Evolutionary conservation across 2,329 filamentous ascomycete genomes (phyloP).

Genomic region (Aspergillus sp.): DNA sequence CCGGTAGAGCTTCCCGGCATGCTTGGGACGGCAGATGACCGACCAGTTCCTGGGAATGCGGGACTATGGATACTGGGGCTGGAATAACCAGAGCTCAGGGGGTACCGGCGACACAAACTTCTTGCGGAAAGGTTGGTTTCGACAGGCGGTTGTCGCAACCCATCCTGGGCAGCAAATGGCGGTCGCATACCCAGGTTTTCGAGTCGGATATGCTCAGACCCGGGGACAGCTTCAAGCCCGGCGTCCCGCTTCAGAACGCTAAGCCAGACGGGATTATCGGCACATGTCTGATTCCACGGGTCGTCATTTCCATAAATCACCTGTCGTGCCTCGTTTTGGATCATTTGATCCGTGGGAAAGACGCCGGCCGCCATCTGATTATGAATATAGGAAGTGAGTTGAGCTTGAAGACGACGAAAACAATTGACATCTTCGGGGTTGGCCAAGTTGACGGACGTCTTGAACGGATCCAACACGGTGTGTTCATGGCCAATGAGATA

Average conservation of each 20-base stretch:
- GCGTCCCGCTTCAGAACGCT: conserved; percentile 43
- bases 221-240: conserved; percentile 32
- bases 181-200: conserved; percentile 42
- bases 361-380: conserved; percentile 31
- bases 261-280: conserved; percentile 47
- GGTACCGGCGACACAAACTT: conserved; percentile 19
- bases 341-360: conserved; percentile 36
- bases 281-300: conserved; percentile 44
- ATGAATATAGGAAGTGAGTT: conserved; percentile 39
- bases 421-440: conserved; percentile 39
- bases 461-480: conserved; percentile 32
- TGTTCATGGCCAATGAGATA: conserved; percentile 37
- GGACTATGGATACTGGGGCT: conserved; percentile 34
- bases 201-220: conserved; percentile 33
- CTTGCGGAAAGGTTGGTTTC: conserved; percentile 31
- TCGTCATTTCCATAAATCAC: conserved; percentile 35
- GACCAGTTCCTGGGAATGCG: conserved; percentile 26
- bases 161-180: conserved; percentile 40
- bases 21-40: conserved; percentile 35
- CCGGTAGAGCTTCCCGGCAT: conserved; percentile 32
- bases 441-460: conserved; percentile 21
- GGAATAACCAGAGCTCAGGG: conserved; percentile 24
- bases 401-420: conserved; percentile 39
- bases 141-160: conserved; percentile 30
- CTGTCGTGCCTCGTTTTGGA: conserved; percentile 34